Evolutionary conservation across 352 stramenopile species (phyloP), one percentile per base, ranked within the genome.

Genomic region (Globisporangium nagaii): DNA sequence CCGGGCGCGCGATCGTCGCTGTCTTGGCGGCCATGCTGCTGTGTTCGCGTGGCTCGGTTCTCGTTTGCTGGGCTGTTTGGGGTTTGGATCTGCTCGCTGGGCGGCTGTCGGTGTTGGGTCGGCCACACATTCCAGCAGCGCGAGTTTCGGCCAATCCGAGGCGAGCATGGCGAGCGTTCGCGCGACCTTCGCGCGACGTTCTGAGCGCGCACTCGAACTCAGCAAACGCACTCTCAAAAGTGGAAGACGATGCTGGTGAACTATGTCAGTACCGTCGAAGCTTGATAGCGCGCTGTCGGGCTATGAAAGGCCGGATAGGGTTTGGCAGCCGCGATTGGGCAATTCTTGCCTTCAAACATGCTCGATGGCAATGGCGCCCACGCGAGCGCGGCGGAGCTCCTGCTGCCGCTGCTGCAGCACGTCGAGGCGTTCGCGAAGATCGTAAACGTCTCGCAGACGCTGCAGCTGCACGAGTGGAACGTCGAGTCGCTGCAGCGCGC

Each of bases 1-100:
- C 54, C 31, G 77, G 77, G 48, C 78, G 78, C 32, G 75, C 68
- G 45, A 90, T 88, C 59, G 69, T 70, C 31, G 69, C 64, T n/a
- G 79, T 83, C 45, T 53, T 54, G 31, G 75, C 53, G 48, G 71
- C 60, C 48, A 66, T 66, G 6, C 30, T 43, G 19, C 20, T 40
- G 11, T 44, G 3, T 45, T 43, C 22, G 10, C 9, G 24, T 44
- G 50, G 27, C 39, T 43, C 36, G 55, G 37, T 50, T 36, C 43
- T 49, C 19, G n/a, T 46, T 32, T 15, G 31, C 8, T 49, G 42
- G 31, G 12, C 3, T n/a, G n/a, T n/a, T n/a, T n/a, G n/a, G 13
- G 39, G 13, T 47, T 34, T 51, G 52, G 42, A 49, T 49, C 24
- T 17, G 28, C 15, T 20, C 25, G 25, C 17, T 20, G 17, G n/a